Evolutionary conservation across 306 rosid species (phyloP).

Genomic region (Medicago lupulina): DNA sequence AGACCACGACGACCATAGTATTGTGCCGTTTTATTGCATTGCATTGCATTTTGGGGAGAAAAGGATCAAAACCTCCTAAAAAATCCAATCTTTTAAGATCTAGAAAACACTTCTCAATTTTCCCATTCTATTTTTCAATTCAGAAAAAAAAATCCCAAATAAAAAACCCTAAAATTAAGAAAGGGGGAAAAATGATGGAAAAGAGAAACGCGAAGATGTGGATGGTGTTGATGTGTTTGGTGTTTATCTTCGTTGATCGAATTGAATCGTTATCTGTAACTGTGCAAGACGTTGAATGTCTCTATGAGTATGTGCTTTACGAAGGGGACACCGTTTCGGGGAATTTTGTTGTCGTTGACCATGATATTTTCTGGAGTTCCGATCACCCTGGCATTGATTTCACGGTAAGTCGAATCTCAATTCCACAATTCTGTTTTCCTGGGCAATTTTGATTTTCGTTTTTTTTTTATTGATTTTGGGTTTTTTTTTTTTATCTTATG

Average conservation of each 20-base stretch:
- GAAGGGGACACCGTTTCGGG: conserved; percentile 88
- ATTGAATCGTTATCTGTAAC: conserved; percentile 81
- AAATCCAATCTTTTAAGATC: conserved; percentile 36
- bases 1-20: conserved; percentile 30
- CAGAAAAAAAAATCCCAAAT: background rate
- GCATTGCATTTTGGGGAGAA: conserved; percentile 1
- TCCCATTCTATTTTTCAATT: background rate
- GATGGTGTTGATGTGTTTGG: conserved; percentile 52
- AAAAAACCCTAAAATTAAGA: background rate
- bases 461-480: background rate
- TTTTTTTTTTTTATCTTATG: background rate
- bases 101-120: conserved; percentile 3
- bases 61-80: background rate
- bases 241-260: conserved; percentile 55
- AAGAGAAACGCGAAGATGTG: conserved; percentile 43
- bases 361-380: conserved; percentile 89
- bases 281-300: conserved; percentile 84
- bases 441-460: background rate
- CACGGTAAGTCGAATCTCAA: conserved; percentile 51
- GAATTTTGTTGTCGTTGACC: conserved; percentile 93
- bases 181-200: conserved; percentile 53
- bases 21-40: conserved; percentile 38
- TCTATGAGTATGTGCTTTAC: conserved; percentile 86
- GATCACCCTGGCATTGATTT: conserved; percentile 98
- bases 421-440: background rate